Conservation (phyloP, 306 rosid genomes). For the Ochetophila trinervis region DNA sequence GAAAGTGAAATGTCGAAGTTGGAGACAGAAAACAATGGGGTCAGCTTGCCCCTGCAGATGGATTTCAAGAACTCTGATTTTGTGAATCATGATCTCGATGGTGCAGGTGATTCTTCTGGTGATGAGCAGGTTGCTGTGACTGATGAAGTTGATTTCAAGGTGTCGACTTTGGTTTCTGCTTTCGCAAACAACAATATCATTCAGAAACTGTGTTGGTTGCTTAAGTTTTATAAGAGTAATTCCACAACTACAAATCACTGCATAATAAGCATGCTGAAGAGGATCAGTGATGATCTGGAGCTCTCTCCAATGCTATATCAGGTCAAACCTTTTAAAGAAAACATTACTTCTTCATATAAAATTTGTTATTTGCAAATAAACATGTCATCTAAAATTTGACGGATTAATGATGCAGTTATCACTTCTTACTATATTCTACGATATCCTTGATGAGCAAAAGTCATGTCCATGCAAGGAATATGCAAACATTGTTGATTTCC, state of each 20-base stretch:
- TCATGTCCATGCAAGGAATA: slow-evolving; percentile 61
- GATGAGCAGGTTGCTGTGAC: slow-evolving; percentile 61
- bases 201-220: slow-evolving; percentile 89
- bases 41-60: slow-evolving; percentile 24
- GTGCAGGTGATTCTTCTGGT: slow-evolving; percentile 54
- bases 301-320: slow-evolving; percentile 93
- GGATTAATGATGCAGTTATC: slow-evolving; percentile 67
- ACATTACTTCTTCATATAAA: not conserved
- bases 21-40: slow-evolving; percentile 30
- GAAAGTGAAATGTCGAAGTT: slow-evolving; percentile 24
- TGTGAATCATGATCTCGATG: slow-evolving; percentile 44
- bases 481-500: slow-evolving; percentile 61
- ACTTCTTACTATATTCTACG: slow-evolving; percentile 64
- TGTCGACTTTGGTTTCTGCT: slow-evolving; percentile 68
- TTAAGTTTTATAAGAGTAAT: slow-evolving; percentile 90
- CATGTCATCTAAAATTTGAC: slow-evolving; percentile 16
- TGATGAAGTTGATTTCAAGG: slow-evolving; percentile 82
- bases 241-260: slow-evolving; percentile 67
- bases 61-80: slow-evolving; percentile 32
- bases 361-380: slow-evolving; percentile 13
- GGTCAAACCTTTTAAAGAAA: slow-evolving; percentile 42
- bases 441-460: slow-evolving; percentile 72
- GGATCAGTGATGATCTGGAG: slow-evolving; percentile 75
- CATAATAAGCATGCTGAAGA: slow-evolving; percentile 64
- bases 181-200: slow-evolving; percentile 68